Evolutionary conservation across 306 rosid species (phyloP).

Genomic region (Cicer yamashitae): DNA sequence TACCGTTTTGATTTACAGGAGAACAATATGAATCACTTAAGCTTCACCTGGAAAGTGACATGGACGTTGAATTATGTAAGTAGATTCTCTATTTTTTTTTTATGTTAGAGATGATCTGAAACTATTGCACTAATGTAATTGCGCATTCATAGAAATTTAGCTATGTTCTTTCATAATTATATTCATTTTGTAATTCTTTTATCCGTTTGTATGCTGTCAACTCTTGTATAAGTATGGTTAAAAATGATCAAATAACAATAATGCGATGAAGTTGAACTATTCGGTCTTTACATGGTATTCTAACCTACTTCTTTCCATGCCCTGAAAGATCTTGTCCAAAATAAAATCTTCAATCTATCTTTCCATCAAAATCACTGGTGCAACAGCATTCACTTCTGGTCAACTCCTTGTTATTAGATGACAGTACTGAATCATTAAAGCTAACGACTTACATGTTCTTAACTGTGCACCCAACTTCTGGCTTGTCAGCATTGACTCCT

Average conservation of each 20-base stretch:
- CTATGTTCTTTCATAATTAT: neutral
- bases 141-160: neutral
- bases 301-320: neutral
- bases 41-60: constrained; percentile 74
- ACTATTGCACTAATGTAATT: neutral
- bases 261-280: neutral
- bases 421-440: no score
- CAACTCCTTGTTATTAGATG: no score
- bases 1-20: constrained; percentile 58
- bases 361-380: neutral
- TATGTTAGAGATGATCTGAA: constrained; percentile 4
- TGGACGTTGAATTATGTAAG: constrained; percentile 66
- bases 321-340: neutral
- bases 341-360: neutral
- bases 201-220: neutral
- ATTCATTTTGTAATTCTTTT: constrained; percentile 16
- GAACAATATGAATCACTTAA: constrained; percentile 67
- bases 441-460: no score
- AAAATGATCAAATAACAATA: neutral
- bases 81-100: constrained; percentile 32
- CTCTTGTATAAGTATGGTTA: neutral
- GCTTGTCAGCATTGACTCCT: no score
- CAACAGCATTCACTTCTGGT: no score
- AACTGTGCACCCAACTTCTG: no score
- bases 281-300: neutral